A percentile compares a stretch with the other conserved stretches of the same genome.
Conservation (phyloP, 805 yeast genomes). For the Starmerella bacillaris region DNA sequence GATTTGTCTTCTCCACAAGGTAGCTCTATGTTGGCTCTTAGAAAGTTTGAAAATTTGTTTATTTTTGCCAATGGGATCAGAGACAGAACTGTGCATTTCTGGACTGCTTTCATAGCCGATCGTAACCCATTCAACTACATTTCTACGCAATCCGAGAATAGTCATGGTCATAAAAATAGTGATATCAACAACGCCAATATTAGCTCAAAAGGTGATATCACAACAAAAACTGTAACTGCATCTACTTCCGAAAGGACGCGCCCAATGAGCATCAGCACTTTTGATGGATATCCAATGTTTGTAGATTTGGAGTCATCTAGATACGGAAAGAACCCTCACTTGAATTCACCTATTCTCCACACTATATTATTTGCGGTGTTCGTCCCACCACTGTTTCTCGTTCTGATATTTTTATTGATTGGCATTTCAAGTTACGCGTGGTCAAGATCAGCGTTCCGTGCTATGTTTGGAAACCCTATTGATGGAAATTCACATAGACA, state of each 20-base stretch:
- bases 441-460: background rate
- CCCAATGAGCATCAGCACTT: background rate
- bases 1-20: conserved; percentile 35
- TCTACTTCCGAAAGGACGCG: no score
- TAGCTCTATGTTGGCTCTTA: conserved; percentile 37
- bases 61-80: conserved; percentile 58
- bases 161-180: no score
- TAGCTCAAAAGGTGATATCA: no score
- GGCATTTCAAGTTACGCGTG: conserved; percentile 1
- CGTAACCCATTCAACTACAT: conserved; percentile 53
- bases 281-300: background rate
- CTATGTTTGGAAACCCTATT: background rate
- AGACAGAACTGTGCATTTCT: conserved; percentile 78
- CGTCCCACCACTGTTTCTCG: conserved; percentile 2
- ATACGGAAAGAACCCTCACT: background rate
- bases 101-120: conserved; percentile 59
- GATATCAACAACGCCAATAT: background rate
- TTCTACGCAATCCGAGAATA: no score
- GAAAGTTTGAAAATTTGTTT: conserved; percentile 37
- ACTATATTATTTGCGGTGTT: background rate
- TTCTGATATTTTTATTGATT: conserved; percentile 3
- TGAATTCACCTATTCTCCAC: background rate
- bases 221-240: no score
- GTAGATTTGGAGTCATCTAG: background rate
- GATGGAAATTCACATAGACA: background rate